Percentiles rank a stretch among this genome's conserved stretches.
phyloP scores from a whole-genome alignment of 805 yeast species.

The Schizosaccharomyces japonicus region DNA sequence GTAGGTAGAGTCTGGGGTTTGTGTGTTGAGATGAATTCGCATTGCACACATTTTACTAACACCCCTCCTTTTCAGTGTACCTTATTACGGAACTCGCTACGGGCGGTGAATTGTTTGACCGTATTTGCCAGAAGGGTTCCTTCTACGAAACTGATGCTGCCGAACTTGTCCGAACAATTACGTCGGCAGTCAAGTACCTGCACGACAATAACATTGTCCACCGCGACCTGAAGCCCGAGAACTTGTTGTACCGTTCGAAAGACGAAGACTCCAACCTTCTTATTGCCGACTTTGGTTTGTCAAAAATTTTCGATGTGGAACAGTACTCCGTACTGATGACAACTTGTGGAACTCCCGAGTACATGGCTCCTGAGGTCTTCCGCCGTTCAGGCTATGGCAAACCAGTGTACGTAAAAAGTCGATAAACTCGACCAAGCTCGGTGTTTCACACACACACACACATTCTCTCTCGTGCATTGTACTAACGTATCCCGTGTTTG shows the following conservation, averaged over 20 bases:
- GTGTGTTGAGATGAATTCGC: background rate
- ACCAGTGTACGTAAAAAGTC: slow-evolving; percentile 18
- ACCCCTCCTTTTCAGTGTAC: slow-evolving; percentile 13
- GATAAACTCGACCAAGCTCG: background rate
- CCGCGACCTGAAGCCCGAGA: slow-evolving; percentile 53
- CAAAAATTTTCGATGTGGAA: slow-evolving; percentile 24
- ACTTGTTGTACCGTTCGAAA: slow-evolving; percentile 27
- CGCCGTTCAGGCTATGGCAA: slow-evolving; percentile 29
- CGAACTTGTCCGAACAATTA: slow-evolving; percentile 25
- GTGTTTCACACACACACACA: background rate
- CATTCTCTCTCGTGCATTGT: background rate
- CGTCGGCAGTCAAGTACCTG: slow-evolving; percentile 32
- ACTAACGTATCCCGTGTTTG: background rate
- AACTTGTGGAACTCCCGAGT: slow-evolving; percentile 46
- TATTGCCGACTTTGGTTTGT: slow-evolving; percentile 43
- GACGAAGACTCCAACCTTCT: slow-evolving; percentile 21
- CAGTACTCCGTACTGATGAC: slow-evolving; percentile 19
- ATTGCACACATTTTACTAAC: background rate
- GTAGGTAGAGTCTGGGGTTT: slow-evolving; percentile 15
- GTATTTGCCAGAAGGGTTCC: slow-evolving; percentile 25
- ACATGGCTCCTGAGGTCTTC: slow-evolving; percentile 51
- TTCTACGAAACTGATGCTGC: slow-evolving; percentile 28
- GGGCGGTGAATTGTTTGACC: slow-evolving; percentile 47
- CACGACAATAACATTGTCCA: slow-evolving; percentile 40
- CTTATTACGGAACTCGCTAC: slow-evolving; percentile 41